Evolutionary conservation across 73 alveolate genomes (phyloP), one percentile per base, ranked within the genome.

Genomic region (Paramecium primaurelia): DNA sequence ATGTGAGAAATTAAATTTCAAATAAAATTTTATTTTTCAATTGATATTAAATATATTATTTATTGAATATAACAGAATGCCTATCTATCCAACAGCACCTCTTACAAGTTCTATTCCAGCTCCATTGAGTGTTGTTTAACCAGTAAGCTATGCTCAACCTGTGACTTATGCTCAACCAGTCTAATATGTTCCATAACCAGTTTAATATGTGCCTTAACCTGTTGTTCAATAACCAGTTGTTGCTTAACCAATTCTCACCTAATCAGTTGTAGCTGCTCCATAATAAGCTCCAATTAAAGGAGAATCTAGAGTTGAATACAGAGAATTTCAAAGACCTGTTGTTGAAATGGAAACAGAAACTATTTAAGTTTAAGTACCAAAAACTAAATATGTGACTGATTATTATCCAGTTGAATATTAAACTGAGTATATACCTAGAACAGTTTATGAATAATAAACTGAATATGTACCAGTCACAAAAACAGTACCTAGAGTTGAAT

Each of bases 401-500:
- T 87, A 87, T 80, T 87, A 87, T 77, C 88, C 93, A 64, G 93
- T 87, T 60, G 93, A 87, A 64, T 87, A 87, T 7, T 36, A 87
- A 44, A 87, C 86, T 36, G 93, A 87, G 44, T 87, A 87, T 25
- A 87, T 87, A 18, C 93, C 93, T 12, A 58, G 77, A 87, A 80
- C 77, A 40, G 71, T 44, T 59, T 37, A 60, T 44, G 93, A 87
- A 54, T 58, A 77, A 42, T 87, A 87, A 42, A 45, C 77, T 38
- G 93, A 87, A 87, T 87, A 87, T 80, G 88, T 59, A 26, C 93
- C 93, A 38, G 86, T 77, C 75, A 80, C 71, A 36, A 87, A 77
- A 68, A 59, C 45, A 20, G 86, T 68, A 26, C 86, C 84, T 75
- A 60, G 88, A 92, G 85, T 86, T 60, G 93, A 92, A 37, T 86